A percentile compares a stretch with the other conserved stretches of the same genome.
phyloP scores from a whole-genome alignment of 306 rosid species.

The Prunus mongolica region DNA sequence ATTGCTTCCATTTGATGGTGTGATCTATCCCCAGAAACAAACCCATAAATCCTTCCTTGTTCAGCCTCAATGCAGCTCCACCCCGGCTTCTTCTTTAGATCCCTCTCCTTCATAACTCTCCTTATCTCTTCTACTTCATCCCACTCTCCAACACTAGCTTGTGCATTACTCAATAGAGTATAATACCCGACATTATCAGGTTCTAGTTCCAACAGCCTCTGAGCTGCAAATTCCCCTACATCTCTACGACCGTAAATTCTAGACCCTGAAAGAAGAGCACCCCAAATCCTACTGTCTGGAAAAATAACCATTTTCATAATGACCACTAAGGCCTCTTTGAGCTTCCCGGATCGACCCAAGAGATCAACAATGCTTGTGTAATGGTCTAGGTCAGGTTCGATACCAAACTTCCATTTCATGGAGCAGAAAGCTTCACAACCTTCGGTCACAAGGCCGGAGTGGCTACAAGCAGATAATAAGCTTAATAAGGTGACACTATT shows the following conservation, averaged over 20 bases:
- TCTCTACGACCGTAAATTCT: constrained; percentile 36
- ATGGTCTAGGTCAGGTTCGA: constrained; percentile 52
- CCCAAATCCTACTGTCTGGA: constrained; percentile 59
- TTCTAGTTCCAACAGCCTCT: constrained; percentile 52
- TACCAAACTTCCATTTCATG: constrained; percentile 50
- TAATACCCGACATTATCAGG: constrained; percentile 48
- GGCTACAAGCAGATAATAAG: too few relatives aligned
- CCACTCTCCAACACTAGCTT: constrained; percentile 57
- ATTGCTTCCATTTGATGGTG: too few relatives aligned
- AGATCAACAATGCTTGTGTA: constrained; percentile 61
- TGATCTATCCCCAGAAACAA: too few relatives aligned
- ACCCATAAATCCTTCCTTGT: too few relatives aligned
- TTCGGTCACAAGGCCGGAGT: too few relatives aligned
- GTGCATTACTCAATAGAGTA: constrained; percentile 50
- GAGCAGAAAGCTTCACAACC: constrained; percentile 21
- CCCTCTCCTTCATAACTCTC: constrained; percentile 40
- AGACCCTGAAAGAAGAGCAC: constrained; percentile 57
- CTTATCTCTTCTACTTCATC: constrained; percentile 49
- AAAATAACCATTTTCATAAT: constrained; percentile 34
- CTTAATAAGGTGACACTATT: constrained; percentile 7
- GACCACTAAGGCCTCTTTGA: constrained; percentile 45
- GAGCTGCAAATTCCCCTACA: constrained; percentile 47
- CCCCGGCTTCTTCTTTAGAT: constrained; percentile 56
- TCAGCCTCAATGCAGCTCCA: constrained; percentile 45
- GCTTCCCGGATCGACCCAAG: constrained; percentile 45